Percentiles rank a stretch among this genome's conserved stretches.
Evolutionary conservation across 768 basidiomycete genomes (phyloP).

Genomic region (Asterophora lycoperdoides): DNA sequence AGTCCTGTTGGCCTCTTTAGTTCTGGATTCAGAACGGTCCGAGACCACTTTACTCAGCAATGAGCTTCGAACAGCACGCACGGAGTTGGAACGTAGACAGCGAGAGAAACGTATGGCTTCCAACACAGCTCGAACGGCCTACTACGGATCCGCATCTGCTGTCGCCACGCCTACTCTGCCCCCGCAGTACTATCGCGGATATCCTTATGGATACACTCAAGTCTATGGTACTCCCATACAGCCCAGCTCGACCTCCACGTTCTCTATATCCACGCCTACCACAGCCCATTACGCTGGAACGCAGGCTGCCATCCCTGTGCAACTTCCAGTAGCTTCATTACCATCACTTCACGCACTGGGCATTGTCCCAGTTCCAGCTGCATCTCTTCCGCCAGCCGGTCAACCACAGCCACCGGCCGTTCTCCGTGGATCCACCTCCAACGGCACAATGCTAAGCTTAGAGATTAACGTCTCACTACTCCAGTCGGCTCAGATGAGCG

Average conservation of each 20-base stretch:
- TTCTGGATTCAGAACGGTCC: conserved; percentile 62
- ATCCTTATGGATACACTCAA: conserved; percentile 63
- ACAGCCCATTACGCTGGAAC: conserved; percentile 19
- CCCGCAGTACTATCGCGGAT: conserved; percentile 58
- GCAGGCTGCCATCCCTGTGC: conserved; percentile 56
- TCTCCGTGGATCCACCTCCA: conserved; percentile 63
- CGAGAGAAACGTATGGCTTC: conserved; percentile 58
- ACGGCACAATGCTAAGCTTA: conserved; percentile 67
- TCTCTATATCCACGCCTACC: conserved; percentile 24
- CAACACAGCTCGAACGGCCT: conserved; percentile 39
- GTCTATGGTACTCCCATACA: conserved; percentile 40
- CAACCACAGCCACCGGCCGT: conserved; percentile 74
- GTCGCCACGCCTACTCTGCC: conserved; percentile 30
- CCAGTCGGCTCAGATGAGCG: conserved; percentile 73
- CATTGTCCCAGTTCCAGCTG: conserved; percentile 63
- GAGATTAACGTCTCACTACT: conserved; percentile 77
- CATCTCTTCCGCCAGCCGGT: conserved; percentile 46
- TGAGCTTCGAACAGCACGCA: conserved; percentile 58
- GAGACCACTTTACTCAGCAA: conserved; percentile 53
- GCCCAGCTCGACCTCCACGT: conserved; percentile 31
- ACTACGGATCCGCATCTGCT: conserved; percentile 31
- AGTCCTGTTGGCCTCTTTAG: conserved; percentile 57
- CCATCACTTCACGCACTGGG: conserved; percentile 67
- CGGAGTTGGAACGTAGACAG: conserved; percentile 64
- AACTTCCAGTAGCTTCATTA: conserved; percentile 63